Conservation (phyloP, 176 grass and related monocot species). For the Bolboschoenus planiculmis region DNA sequence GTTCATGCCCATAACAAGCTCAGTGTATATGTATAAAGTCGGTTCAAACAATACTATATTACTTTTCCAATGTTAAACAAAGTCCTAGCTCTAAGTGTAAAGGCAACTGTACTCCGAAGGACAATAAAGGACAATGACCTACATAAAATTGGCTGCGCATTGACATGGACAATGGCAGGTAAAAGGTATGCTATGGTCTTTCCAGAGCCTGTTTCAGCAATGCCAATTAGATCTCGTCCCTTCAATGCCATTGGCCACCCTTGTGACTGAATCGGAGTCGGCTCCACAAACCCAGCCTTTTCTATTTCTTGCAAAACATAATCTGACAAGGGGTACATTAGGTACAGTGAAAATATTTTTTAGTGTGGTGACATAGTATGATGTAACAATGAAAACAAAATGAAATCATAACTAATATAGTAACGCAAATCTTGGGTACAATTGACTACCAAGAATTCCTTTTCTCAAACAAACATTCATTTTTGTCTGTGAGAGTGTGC, state of each 20-base stretch:
- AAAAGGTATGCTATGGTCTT: constrained; percentile 92
- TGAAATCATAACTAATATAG: not conserved
- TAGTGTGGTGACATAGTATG: not conserved
- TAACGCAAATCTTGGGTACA: not conserved
- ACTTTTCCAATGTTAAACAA: not conserved
- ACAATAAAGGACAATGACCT: not conserved
- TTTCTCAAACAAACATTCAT: not conserved
- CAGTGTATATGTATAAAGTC: not conserved
- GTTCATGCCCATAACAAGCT: not conserved
- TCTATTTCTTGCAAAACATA: constrained; percentile 85
- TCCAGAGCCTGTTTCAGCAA: constrained; percentile 97
- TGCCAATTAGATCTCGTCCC: constrained; percentile 87
- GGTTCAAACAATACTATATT: not conserved
- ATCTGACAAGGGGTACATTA: constrained; percentile 33
- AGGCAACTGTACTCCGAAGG: not conserved
- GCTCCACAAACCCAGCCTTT: constrained; percentile 86
- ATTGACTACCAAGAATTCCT: not conserved
- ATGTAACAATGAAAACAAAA: not conserved
- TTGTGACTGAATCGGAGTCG: constrained; percentile 91
- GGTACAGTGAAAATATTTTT: constrained; percentile 3
- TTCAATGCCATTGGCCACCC: constrained; percentile 98
- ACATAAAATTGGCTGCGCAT: constrained; percentile 95
- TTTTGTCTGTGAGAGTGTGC: not conserved
- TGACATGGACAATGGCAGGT: constrained; percentile 93
- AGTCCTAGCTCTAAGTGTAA: not conserved